Conservation (phyloP, 2,329 filamentous ascomycete genomes). For the Rhinocladiella mackenziei region DNA sequence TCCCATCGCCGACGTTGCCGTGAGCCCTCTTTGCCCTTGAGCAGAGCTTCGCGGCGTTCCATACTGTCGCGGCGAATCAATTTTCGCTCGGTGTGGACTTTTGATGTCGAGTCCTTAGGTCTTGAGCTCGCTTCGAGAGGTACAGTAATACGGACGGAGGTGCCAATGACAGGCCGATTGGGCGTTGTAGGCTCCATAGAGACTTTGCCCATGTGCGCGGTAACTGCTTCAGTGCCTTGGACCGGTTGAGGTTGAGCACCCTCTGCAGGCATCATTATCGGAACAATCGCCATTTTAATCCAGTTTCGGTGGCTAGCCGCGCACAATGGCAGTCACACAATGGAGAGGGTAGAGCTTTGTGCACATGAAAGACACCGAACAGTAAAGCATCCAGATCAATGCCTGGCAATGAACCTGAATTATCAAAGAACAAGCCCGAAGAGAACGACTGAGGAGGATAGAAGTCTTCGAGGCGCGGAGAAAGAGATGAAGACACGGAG, state of each 20-base stretch:
- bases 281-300: conserved; percentile 18
- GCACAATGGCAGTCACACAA: not conserved
- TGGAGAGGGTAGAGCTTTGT: too few species aligned
- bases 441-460: not conserved
- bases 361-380: too few species aligned
- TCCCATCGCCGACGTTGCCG: conserved; percentile 87
- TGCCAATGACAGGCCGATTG: conserved; percentile 34
- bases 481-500: too few species aligned
- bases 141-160: conserved; percentile 65
- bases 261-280: conserved; percentile 19
- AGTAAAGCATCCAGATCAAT: too few species aligned
- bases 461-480: not conserved
- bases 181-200: conserved; percentile 10
- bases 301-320: not conserved
- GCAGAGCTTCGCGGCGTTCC: conserved; percentile 66
- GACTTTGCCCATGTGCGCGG: conserved; percentile 13
- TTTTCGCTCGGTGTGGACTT: conserved; percentile 47
- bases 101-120: conserved; percentile 27
- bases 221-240: conserved; percentile 8
- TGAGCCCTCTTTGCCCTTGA: conserved; percentile 88
- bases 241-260: not conserved
- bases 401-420: too few species aligned
- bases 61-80: conserved; percentile 58
- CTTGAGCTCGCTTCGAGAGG: conserved; percentile 59
- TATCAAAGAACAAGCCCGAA: too few species aligned